These are phyloP conservation scores for Aspergillus chevalieri DNA, from an alignment of 2,329 filamentous ascomycete species.

Conservation along the genomic window DNA sequence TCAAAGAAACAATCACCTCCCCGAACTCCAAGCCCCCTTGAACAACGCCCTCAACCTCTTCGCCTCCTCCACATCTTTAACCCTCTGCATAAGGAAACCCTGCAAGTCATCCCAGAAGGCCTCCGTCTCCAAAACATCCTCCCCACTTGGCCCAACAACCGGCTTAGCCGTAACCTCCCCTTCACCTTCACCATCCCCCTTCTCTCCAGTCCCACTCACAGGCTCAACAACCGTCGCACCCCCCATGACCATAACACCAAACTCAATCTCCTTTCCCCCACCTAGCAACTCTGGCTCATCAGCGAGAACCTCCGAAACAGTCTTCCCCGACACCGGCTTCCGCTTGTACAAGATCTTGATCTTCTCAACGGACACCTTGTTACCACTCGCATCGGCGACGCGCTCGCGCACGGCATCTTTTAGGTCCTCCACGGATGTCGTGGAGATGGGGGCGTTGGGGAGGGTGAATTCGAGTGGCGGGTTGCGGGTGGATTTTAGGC, in stretches of 20 bases:
- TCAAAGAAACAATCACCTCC: conserved; percentile 4
- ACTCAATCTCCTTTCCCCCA: conserved; percentile 55
- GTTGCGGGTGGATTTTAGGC: conserved; percentile 60
- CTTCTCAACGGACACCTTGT: conserved; percentile 54
- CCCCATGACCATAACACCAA: conserved; percentile 82
- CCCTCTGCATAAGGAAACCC: conserved; percentile 70
- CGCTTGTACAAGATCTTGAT: conserved; percentile 81
- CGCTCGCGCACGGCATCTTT: conserved; percentile 63
- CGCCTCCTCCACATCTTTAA: conserved; percentile 64
- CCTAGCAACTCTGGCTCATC: conserved; percentile 43
- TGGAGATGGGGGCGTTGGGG: conserved; percentile 52
- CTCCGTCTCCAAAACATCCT: conserved; percentile 58
- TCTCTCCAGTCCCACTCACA: conserved; percentile 22
- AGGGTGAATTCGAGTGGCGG: conserved; percentile 64
- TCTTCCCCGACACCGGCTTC: conserved; percentile 77
- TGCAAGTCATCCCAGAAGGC: conserved; percentile 84
- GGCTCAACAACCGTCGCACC: conserved; percentile 51
- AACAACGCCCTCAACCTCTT: conserved; percentile 63
- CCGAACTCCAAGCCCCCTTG: conserved; percentile 56
- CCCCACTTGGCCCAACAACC: conserved; percentile 51
- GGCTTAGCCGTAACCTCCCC: conserved; percentile 24
- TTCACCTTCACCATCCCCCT: conserved; percentile 12
- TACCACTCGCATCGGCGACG: conserved; percentile 45
- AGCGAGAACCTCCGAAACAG: conserved; percentile 64
- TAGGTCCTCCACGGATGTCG: conserved; percentile 71